Evolutionary conservation across 805 yeast genomes (phyloP).

Genomic region (Teunomyces pallodes): DNA sequence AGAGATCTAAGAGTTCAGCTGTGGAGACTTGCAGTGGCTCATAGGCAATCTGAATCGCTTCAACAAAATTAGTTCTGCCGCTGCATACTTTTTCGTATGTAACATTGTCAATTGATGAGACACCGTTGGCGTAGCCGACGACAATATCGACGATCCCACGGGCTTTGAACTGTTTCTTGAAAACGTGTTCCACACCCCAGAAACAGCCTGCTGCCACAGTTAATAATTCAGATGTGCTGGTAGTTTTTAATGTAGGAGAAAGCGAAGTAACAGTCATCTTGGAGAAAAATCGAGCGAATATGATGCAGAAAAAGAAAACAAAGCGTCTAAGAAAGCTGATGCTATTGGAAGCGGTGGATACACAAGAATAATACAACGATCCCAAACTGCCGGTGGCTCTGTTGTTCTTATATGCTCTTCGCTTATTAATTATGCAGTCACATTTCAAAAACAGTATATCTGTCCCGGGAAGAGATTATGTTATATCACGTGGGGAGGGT

Average conservation of each 20-base stretch:
- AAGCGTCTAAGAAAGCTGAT: background rate
- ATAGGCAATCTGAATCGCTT: conserved; percentile 77
- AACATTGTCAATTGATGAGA: conserved; percentile 42
- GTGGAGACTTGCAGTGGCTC: conserved; percentile 65
- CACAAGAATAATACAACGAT: too few relatives aligned
- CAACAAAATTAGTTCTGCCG: conserved; percentile 77
- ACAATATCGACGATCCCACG: conserved; percentile 70
- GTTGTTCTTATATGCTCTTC: background rate
- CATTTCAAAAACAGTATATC: background rate
- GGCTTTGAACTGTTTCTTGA: conserved; percentile 59
- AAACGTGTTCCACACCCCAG: conserved; percentile 89
- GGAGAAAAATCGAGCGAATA: background rate
- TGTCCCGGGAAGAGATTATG: background rate
- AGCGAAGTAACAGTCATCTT: conserved; percentile 11
- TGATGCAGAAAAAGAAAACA: background rate
- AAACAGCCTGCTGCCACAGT: conserved; percentile 65
- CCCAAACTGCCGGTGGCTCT: too few relatives aligned
- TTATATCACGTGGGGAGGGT: background rate
- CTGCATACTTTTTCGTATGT: conserved; percentile 69
- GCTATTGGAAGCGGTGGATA: background rate
- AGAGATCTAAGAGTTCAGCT: conserved; percentile 70
- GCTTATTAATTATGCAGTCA: background rate
- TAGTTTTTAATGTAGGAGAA: conserved; percentile 35
- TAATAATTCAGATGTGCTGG: conserved; percentile 32
- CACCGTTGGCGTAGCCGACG: conserved; percentile 92